phyloP scores from a whole-genome alignment of 164 flowering plant species.

The Annona squamosa region DNA sequence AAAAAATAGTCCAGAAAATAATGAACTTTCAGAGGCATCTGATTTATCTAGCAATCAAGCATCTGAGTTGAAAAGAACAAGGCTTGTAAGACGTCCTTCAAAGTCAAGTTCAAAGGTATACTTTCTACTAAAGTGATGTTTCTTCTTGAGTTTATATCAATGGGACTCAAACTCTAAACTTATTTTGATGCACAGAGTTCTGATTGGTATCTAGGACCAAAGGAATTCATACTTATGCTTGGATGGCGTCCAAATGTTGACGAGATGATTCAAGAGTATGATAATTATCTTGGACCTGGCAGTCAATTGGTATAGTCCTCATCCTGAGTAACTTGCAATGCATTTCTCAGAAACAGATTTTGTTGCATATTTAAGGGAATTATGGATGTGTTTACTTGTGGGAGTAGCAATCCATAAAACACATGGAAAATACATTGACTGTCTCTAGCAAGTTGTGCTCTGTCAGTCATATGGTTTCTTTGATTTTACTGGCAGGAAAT shows the following conservation, averaged over 20 bases:
- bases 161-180: background rate
- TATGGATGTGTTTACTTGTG: background rate
- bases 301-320: constrained; percentile 62
- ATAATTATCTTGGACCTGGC: constrained; percentile 95
- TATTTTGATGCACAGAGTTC: constrained; percentile 48
- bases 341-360: background rate
- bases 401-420: background rate
- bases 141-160: background rate
- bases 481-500: constrained; percentile 52
- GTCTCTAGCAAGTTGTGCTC: background rate
- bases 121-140: background rate
- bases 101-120: constrained; percentile 72
- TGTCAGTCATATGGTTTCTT: constrained; percentile 1
- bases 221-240: constrained; percentile 77
- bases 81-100: constrained; percentile 52
- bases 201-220: constrained; percentile 67
- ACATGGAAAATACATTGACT: background rate
- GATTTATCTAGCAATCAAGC: constrained; percentile 14
- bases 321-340: background rate
- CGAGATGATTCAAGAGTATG: constrained; percentile 92
- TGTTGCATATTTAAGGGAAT: background rate
- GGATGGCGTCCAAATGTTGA: constrained; percentile 93
- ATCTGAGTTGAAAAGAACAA: constrained; percentile 29
- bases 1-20: constrained; percentile 21
- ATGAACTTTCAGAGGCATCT: constrained; percentile 21